These are phyloP conservation scores for Crithidia bombi DNA, from an alignment of 208 protist genomes.

Conservation along the genomic window DNA sequence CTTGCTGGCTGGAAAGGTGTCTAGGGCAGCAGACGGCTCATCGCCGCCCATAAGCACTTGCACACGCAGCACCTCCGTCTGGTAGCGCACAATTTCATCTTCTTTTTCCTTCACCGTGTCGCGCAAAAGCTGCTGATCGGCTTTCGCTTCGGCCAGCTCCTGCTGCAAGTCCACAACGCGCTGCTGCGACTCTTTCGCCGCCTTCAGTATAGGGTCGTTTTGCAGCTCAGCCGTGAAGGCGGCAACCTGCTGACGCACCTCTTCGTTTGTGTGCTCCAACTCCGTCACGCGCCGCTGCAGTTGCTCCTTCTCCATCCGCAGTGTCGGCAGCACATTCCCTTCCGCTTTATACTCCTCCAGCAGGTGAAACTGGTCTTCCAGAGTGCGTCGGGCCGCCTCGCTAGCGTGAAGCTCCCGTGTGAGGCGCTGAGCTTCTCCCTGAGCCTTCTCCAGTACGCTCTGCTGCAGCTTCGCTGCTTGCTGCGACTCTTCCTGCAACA, in stretches of 20 bases:
- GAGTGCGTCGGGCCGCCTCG: constrained; percentile 73
- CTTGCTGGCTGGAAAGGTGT: neutral
- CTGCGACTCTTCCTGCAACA: constrained; percentile 44
- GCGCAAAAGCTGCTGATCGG: constrained; percentile 50
- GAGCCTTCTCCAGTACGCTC: constrained; percentile 49
- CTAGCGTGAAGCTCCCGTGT: constrained; percentile 89
- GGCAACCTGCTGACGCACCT: constrained; percentile 79
- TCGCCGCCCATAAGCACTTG: constrained; percentile 38
- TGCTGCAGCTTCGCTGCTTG: constrained; percentile 23
- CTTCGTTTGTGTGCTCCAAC: constrained; percentile 79
- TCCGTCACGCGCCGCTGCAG: constrained; percentile 74
- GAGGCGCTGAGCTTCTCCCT: constrained; percentile 63
- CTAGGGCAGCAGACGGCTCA: constrained; percentile 6
- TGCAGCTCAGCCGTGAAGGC: constrained; percentile 89
- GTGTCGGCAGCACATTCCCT: constrained; percentile 37
- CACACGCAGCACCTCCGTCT: constrained; percentile 73
- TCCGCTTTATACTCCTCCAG: constrained; percentile 55
- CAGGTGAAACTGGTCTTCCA: constrained; percentile 79
- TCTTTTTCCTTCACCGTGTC: constrained; percentile 66
- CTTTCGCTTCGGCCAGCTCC: constrained; percentile 50
- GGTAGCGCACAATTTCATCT: constrained; percentile 68
- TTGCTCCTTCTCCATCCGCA: constrained; percentile 73
- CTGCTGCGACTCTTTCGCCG: constrained; percentile 77
- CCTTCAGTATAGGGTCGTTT: constrained; percentile 79
- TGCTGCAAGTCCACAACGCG: constrained; percentile 67